Base-by-base conservation (phyloP, 441 rosid species). In the Viola pubescens region DNA sequence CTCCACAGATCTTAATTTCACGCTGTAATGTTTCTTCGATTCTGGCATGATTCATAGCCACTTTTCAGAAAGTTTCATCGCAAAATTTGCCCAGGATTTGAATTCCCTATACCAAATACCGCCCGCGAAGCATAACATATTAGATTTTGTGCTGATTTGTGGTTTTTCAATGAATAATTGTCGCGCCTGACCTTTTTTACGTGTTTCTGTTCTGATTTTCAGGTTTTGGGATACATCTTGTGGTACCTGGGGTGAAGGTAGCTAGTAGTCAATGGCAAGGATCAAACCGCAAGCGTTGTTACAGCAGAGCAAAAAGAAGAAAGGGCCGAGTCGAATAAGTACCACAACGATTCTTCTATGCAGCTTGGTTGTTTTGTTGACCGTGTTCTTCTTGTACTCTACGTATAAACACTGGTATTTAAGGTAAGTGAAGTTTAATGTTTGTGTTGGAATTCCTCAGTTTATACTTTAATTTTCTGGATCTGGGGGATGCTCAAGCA, bases 231-330 rank as follows among this genome's bases (percentile, higher is more conserved):
- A 9, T 2, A 8, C 11, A 12, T 6, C n/a, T 9, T 10, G 49
- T 46, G 34, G 34, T 2, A 26, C 34, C 34, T 46, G 49, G 49
- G 9, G 9, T 7, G 49, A 8, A 8, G n/a, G 49, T 46, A 8
- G 49, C n/a, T 46, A 37, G 50, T 41, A 40, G 41, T 7, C 56
- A 63, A 88, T 91, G 98, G 98, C 80, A 64, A 83, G 92, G 84
- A 91, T 91, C 62, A 91, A 91, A 60, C 98, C 98, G 48, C 90
- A 86, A 66, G 85, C 94, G 37, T 77, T 91, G 48, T 66, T 91
- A 63, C 81, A 75, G 56, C 95, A 88, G 77, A 91, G 98, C 84
- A 91, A 91, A 72, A 86, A 78, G 84, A 88, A 88, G 85, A 88
- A 83, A 66, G 89, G 77, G 44, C 89, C 96, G 5, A 64, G 78